phyloP scores from a whole-genome alignment of 768 basidiomycete species.

The Lentinus tigrinus region DNA sequence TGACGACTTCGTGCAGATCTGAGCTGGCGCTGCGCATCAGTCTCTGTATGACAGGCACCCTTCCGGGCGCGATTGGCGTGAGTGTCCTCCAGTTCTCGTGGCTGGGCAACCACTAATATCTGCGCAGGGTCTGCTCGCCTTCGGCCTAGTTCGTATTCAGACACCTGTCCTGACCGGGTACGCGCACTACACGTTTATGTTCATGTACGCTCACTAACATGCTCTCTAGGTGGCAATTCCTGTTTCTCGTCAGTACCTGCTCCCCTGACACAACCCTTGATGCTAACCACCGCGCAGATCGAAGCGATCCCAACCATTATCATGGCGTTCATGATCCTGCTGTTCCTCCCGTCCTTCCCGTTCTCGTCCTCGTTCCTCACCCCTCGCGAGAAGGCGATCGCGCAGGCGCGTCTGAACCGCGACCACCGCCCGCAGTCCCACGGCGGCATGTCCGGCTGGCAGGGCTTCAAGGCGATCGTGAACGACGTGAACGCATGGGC shows the following conservation, averaged over 20 bases:
- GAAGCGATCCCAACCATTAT: slow-evolving; percentile 56
- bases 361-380: slow-evolving; percentile 53
- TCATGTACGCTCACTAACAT: not conserved
- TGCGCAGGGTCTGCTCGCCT: slow-evolving; percentile 51
- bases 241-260: slow-evolving; percentile 44
- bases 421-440: slow-evolving; percentile 59
- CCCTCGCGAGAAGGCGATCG: slow-evolving; percentile 52
- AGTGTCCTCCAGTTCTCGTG: not conserved
- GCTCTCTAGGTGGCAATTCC: slow-evolving; percentile 52
- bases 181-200: slow-evolving; percentile 1
- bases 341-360: slow-evolving; percentile 56
- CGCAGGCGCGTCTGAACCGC: slow-evolving; percentile 54
- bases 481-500: slow-evolving; percentile 51
- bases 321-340: slow-evolving; percentile 47
- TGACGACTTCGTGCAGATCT: slow-evolving; percentile 13
- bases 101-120: not conserved
- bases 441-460: slow-evolving; percentile 58
- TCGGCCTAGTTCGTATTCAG: slow-evolving; percentile 52
- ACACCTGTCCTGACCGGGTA: slow-evolving; percentile 45
- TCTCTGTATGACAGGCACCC: slow-evolving; percentile 56
- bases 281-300: slow-evolving; percentile 33
- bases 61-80: slow-evolving; percentile 56
- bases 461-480: slow-evolving; percentile 51
- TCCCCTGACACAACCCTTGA: not conserved
- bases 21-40: slow-evolving; percentile 55